phyloP scores from a whole-genome alignment of 148 eudicot species.

The Spergularia marina region DNA sequence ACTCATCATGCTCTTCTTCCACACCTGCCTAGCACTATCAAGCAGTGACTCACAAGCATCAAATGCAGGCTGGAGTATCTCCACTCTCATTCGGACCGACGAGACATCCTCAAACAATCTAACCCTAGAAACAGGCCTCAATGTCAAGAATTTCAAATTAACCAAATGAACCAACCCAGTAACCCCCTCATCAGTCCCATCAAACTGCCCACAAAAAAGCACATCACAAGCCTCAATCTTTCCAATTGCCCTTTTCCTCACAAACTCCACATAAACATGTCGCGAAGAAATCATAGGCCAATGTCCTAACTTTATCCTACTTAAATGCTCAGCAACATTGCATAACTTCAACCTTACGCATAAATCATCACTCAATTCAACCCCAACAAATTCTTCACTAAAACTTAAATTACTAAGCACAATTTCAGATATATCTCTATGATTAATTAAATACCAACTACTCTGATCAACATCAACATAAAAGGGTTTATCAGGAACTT shows the following conservation, averaged over 20 bases:
- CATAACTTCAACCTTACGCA: conserved; percentile 54
- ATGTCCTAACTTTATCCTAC: conserved; percentile 58
- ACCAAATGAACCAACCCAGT: conserved; percentile 72
- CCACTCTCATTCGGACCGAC: conserved; percentile 67
- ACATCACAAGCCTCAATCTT: conserved; percentile 40
- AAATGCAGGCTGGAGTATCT: conserved; percentile 58
- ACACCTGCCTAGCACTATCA: conserved; percentile 58
- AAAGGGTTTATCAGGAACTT: conserved; percentile 35
- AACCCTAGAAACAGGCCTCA: conserved; percentile 60
- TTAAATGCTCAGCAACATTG: conserved; percentile 45
- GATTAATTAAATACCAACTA: conserved; percentile 31
- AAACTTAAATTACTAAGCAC: conserved; percentile 53
- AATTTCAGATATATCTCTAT: conserved; percentile 77
- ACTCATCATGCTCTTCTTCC: conserved; percentile 90
- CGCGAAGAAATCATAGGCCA: conserved; percentile 64
- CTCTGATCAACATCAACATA: conserved; percentile 53
- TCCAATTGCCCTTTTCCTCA: conserved; percentile 32
- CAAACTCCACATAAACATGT: conserved; percentile 51
- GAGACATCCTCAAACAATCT: conserved; percentile 33
- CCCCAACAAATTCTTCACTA: conserved; percentile 42
- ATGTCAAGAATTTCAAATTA: conserved; percentile 56
- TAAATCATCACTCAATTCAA: conserved; percentile 43
- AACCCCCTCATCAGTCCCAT: conserved; percentile 79
- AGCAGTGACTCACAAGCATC: conserved; percentile 76
- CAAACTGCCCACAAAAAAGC: conserved; percentile 62